A percentile compares a stretch with the other conserved stretches of the same genome.
Conservation (phyloP, 805 yeast genomes). For the Kuraishia floccosa region DNA sequence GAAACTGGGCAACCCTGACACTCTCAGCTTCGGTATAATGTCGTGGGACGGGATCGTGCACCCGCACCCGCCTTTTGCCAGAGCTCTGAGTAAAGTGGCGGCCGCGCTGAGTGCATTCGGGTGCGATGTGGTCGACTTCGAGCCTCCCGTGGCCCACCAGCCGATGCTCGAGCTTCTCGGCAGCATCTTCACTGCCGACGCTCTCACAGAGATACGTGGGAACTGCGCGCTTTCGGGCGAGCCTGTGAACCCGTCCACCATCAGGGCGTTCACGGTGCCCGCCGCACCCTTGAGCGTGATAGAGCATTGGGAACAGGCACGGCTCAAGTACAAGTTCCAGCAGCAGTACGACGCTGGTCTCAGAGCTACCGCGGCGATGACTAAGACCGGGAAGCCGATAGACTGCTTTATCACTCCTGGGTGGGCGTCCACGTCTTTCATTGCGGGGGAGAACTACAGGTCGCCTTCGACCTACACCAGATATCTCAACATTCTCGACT, state of each 20-base stretch:
- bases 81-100: constrained; percentile 27
- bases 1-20: constrained; percentile 12
- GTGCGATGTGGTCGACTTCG: constrained; percentile 39
- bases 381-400: constrained; percentile 38
- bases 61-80: constrained; percentile 37
- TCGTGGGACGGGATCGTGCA: constrained; percentile 29
- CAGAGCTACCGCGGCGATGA: constrained; percentile 37
- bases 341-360: constrained; percentile 36
- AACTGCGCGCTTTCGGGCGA: constrained; percentile 17
- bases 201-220: constrained; percentile 16
- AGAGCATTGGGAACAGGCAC: constrained; percentile 44
- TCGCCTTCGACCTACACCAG: constrained; percentile 69
- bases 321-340: constrained; percentile 38
- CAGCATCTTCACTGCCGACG: constrained; percentile 32
- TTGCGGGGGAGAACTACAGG: constrained; percentile 41
- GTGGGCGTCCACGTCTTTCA: constrained; percentile 45
- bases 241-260: constrained; percentile 11
- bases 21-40: constrained; percentile 31
- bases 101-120: constrained; percentile 27
- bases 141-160: constrained; percentile 29
- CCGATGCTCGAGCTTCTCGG: constrained; percentile 19
- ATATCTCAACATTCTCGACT: constrained; percentile 56
- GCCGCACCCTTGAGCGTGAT: constrained; percentile 26
- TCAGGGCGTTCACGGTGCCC: constrained; percentile 35
- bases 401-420: constrained; percentile 56